A percentile compares a stretch with the other conserved stretches of the same genome.
phyloP scores from a whole-genome alignment of 1,284 basidiomycete genomes.

The Wallemia ichthyophaga region DNA sequence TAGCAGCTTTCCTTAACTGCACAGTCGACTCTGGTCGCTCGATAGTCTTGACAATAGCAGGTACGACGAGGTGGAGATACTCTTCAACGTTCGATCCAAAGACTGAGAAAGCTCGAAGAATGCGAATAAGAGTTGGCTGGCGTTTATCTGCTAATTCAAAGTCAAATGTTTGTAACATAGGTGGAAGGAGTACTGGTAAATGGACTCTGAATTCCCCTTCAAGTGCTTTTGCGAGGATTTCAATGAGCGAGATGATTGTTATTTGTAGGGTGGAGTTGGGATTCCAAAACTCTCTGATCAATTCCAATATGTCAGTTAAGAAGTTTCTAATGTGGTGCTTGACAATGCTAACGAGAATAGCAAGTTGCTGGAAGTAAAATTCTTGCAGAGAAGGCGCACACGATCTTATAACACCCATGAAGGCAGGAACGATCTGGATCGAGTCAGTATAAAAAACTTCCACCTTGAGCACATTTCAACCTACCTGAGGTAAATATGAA shows the following conservation, averaged over 20 bases:
- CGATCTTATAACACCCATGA: constrained; percentile 57
- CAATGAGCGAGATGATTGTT: constrained; percentile 74
- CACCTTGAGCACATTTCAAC: no score
- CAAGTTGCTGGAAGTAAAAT: constrained; percentile 84
- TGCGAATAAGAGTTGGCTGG: constrained; percentile 51
- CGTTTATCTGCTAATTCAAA: constrained; percentile 41
- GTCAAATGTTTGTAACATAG: constrained; percentile 67
- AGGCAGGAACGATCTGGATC: constrained; percentile 72
- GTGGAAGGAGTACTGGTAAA: constrained; percentile 67
- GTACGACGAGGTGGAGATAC: constrained; percentile 86
- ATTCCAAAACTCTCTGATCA: constrained; percentile 67
- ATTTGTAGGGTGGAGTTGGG: constrained; percentile 53
- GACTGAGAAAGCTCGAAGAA: constrained; percentile 56
- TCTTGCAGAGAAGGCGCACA: constrained; percentile 55
- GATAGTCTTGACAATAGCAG: constrained; percentile 72
- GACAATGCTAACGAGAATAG: constrained; percentile 84
- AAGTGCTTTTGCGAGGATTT: constrained; percentile 75
- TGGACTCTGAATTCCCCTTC: constrained; percentile 97
- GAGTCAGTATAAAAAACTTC: not conserved
- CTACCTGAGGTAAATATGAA: constrained; percentile 69
- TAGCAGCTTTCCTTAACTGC: constrained; percentile 53
- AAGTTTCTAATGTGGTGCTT: constrained; percentile 92
- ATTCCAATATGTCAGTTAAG: constrained; percentile 45
- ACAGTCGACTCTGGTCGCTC: constrained; percentile 51
- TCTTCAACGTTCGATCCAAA: constrained; percentile 95